A percentile compares a stretch with the other conserved stretches of the same genome.
phyloP scores from a whole-genome alignment of 176 grass and related monocot genomes.

The sorghum (Sorghum bicolor) region DNA sequence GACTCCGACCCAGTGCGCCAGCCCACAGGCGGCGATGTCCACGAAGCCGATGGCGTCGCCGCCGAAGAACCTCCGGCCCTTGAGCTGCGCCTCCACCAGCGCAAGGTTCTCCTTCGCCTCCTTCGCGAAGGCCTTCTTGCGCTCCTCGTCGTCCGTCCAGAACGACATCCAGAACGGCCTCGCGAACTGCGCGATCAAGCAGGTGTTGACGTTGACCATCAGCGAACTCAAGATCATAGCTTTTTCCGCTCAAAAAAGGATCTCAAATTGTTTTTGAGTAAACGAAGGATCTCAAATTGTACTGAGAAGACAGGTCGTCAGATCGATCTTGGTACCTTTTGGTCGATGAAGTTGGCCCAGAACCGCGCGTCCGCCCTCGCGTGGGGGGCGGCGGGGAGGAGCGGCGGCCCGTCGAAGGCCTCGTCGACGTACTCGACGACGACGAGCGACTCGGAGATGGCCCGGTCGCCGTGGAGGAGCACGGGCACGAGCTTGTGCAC shows the following conservation, averaged over 20 bases:
- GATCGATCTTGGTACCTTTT: neutral
- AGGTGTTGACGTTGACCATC: neutral
- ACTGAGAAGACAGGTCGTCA: too few relatives aligned
- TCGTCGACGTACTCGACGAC: slow-evolving; percentile 38
- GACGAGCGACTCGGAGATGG: slow-evolving; percentile 25
- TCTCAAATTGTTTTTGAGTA: too few relatives aligned
- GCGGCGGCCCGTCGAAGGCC: slow-evolving; percentile 28
- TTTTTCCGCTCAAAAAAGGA: too few relatives aligned
- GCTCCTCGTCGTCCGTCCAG: slow-evolving; percentile 34
- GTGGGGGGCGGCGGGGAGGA: neutral
- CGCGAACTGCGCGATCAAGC: neutral
- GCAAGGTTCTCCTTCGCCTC: slow-evolving; percentile 39
- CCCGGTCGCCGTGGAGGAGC: slow-evolving; percentile 25
- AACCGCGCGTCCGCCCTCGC: neutral
- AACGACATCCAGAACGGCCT: slow-evolving; percentile 26
- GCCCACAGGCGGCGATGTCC: slow-evolving; percentile 31
- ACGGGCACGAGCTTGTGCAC: slow-evolving; percentile 34
- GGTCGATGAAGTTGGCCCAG: neutral
- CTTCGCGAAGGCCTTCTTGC: neutral
- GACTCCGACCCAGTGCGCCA: slow-evolving; percentile 34
- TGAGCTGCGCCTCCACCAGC: slow-evolving; percentile 35
- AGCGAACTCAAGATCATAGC: too few relatives aligned
- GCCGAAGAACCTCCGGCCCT: slow-evolving; percentile 51
- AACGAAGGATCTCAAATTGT: too few relatives aligned
- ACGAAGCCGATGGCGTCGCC: slow-evolving; percentile 40